Conservation (phyloP, 2,329 filamentous ascomycete species). For the Mycosphaerella sp. region DNA sequence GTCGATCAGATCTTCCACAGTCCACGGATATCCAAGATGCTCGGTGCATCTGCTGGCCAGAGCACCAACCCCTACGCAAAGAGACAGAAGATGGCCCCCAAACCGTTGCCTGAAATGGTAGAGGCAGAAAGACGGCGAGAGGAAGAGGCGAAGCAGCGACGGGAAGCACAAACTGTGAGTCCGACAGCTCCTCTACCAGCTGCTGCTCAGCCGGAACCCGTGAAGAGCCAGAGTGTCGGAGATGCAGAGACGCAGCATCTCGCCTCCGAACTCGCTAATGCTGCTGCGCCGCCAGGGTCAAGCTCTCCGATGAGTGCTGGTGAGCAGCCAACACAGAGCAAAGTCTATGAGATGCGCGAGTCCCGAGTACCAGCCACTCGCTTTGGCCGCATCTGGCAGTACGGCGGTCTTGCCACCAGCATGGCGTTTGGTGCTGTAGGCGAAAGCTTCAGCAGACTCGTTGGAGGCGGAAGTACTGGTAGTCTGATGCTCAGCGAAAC, state of each 20-base stretch:
- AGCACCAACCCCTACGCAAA: constrained; percentile 36
- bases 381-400: constrained; percentile 86
- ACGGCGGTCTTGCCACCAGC: constrained; percentile 82
- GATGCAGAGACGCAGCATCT: constrained; percentile 36
- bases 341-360: constrained; percentile 66
- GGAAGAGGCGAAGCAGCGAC: constrained; percentile 12
- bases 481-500: constrained; percentile 80
- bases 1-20: constrained; percentile 58
- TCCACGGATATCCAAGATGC: constrained; percentile 50
- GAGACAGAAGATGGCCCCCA: constrained; percentile 27
- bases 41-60: constrained; percentile 35
- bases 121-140: constrained; percentile 25
- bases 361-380: constrained; percentile 86
- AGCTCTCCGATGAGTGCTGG: neutral
- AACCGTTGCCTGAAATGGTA: constrained; percentile 33
- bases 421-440: constrained; percentile 91
- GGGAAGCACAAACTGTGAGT: neutral
- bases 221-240: neutral
- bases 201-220: neutral
- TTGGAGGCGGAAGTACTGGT: constrained; percentile 57
- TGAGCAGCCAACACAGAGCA: constrained; percentile 4
- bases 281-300: constrained; percentile 14
- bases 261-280: constrained; percentile 35
- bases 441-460: constrained; percentile 73
- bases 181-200: neutral